Evolutionary conservation across 352 stramenopile species (phyloP).

Genomic region (Phytophthora colocasiae): DNA sequence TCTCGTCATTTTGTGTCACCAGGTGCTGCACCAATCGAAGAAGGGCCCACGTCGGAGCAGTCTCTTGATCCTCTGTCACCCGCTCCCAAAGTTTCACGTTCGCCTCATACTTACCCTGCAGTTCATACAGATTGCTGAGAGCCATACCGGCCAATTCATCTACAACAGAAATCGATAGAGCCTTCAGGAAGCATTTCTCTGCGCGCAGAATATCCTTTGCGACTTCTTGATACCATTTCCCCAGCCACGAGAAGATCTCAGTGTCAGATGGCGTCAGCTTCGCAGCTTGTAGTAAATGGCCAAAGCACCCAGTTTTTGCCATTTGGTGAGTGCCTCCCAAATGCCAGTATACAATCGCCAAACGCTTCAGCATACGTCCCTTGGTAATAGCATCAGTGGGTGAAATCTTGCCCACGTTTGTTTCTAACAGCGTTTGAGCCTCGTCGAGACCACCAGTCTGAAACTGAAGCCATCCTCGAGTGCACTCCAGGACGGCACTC

Average conservation of each 20-base stretch:
- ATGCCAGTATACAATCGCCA: constrained; percentile 84
- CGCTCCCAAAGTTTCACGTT: constrained; percentile 79
- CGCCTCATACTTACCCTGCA: constrained; percentile 65
- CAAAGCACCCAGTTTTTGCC: constrained; percentile 74
- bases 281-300: constrained; percentile 68
- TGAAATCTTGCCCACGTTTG: constrained; percentile 40
- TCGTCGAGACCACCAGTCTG: constrained; percentile 44
- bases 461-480: constrained; percentile 62
- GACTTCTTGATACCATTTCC: constrained; percentile 79
- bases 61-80: constrained; percentile 61
- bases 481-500: constrained; percentile 29
- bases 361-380: constrained; percentile 63
- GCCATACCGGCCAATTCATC: constrained; percentile 67
- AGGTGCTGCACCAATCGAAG: constrained; percentile 76
- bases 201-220: constrained; percentile 68
- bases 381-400: constrained; percentile 20
- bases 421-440: constrained; percentile 49
- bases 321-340: constrained; percentile 51
- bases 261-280: constrained; percentile 74
- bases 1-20: constrained; percentile 71
- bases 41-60: constrained; percentile 77
- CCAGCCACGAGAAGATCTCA: constrained; percentile 77
- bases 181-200: constrained; percentile 89
- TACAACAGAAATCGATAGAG: constrained; percentile 60
- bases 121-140: constrained; percentile 75